These are phyloP conservation scores for Tricholoma matsutake DNA, from an alignment of 768 basidiomycete species.

Conservation along the genomic window DNA sequence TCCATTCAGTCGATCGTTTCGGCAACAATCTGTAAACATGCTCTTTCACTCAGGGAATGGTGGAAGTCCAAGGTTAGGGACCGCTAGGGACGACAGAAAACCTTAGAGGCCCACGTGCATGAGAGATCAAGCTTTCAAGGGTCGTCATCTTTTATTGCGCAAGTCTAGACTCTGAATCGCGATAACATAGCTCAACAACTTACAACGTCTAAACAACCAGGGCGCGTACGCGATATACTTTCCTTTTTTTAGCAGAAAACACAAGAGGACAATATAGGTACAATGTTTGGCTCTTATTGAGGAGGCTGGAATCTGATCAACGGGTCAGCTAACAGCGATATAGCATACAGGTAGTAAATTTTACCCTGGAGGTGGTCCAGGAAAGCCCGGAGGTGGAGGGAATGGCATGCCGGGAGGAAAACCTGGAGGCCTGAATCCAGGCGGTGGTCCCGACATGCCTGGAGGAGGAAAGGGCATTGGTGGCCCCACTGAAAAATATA, in stretches of 20 bases:
- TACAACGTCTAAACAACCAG: constrained; percentile 12
- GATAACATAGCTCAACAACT: constrained; percentile 12
- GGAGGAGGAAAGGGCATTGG: constrained; percentile 67
- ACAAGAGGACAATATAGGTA: not conserved
- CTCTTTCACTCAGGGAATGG: not conserved
- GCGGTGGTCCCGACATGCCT: constrained; percentile 84
- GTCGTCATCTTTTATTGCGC: constrained; percentile 11
- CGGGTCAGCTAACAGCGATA: constrained; percentile 16
- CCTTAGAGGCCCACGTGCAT: constrained; percentile 2
- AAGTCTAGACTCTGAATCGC: constrained; percentile 3
- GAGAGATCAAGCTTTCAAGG: not conserved
- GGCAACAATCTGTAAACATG: not conserved
- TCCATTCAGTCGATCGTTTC: not conserved
- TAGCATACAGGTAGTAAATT: constrained; percentile 16
- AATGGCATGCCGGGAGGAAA: constrained; percentile 82
- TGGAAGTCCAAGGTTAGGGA: not conserved
- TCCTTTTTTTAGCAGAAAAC: constrained; percentile 10
- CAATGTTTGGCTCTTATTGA: constrained; percentile 24
- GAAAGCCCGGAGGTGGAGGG: constrained; percentile 78
- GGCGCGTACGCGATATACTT: constrained; percentile 12
- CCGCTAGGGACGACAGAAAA: not conserved
- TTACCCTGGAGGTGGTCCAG: constrained; percentile 83
- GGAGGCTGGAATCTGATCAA: constrained; percentile 48
- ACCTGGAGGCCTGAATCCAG: constrained; percentile 81
- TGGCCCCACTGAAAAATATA: constrained; percentile 49